Percentiles rank a stretch among this genome's conserved stretches.
These are phyloP conservation scores for Teunomyces stri DNA, from an alignment of 805 yeast species.

Conservation along the genomic window DNA sequence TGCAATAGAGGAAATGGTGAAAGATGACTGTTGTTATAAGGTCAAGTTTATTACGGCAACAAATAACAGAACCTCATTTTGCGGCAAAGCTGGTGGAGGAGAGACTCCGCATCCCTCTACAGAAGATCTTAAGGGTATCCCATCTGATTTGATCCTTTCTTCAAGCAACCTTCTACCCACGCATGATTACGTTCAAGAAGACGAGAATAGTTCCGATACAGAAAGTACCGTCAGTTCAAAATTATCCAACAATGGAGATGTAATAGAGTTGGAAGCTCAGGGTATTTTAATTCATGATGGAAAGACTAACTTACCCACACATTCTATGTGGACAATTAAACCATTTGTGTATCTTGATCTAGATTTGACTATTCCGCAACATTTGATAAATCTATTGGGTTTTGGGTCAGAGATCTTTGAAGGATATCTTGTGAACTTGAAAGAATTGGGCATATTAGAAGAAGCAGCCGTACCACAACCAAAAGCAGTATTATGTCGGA, in stretches of 20 bases:
- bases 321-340: constrained; percentile 90
- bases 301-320: constrained; percentile 57
- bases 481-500: constrained; percentile 77
- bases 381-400: constrained; percentile 73
- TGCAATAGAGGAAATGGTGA: constrained; percentile 68
- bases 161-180: not conserved
- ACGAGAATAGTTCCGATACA: constrained; percentile 4
- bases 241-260: constrained; percentile 53
- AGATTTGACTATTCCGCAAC: constrained; percentile 66
- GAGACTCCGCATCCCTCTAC: constrained; percentile 26
- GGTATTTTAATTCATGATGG: constrained; percentile 78
- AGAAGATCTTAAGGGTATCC: constrained; percentile 8
- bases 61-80: constrained; percentile 14
- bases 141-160: not conserved
- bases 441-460: constrained; percentile 62
- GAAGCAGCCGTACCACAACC: constrained; percentile 74
- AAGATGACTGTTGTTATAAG: constrained; percentile 73
- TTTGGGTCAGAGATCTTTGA: constrained; percentile 86
- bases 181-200: constrained; percentile 1
- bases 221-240: constrained; percentile 24
- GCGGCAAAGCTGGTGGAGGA: constrained; percentile 13
- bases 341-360: constrained; percentile 67
- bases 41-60: constrained; percentile 67
- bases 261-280: constrained; percentile 85
- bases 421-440: constrained; percentile 62